phyloP scores from a whole-genome alignment of 2,329 filamentous ascomycete genomes.

The Dothistroma pini region DNA sequence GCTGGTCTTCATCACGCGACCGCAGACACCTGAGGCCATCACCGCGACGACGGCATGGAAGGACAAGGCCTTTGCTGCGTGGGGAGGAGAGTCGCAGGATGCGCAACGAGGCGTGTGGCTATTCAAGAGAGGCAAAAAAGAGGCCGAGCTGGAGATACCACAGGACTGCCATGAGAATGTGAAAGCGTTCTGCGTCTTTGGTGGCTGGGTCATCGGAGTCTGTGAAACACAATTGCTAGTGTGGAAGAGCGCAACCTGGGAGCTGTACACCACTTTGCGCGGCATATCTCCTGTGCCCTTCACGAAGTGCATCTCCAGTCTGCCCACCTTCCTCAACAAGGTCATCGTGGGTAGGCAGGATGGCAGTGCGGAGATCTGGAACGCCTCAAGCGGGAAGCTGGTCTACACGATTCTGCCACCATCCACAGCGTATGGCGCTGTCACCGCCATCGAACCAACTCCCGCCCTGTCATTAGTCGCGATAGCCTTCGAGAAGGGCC shows the following conservation, averaged over 20 bases:
- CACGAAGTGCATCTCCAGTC: conserved; percentile 74
- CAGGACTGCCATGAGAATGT: conserved; percentile 65
- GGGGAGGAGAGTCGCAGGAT: conserved; percentile 60
- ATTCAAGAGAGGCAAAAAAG: conserved; percentile 84
- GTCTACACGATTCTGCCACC: conserved; percentile 86
- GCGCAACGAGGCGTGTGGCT: conserved; percentile 73
- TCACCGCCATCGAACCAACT: conserved; percentile 82
- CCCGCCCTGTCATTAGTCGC: conserved; percentile 82
- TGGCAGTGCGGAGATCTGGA: conserved; percentile 95
- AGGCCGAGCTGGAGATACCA: conserved; percentile 69
- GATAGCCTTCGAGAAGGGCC: conserved; percentile 78
- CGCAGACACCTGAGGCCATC: conserved; percentile 80
- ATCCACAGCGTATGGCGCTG: conserved; percentile 66
- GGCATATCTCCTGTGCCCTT: conserved; percentile 60
- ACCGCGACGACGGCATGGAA: conserved; percentile 87
- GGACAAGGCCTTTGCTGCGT: conserved; percentile 82
- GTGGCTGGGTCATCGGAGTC: conserved; percentile 84
- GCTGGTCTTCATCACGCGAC: conserved; percentile 87
- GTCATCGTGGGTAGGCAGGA: conserved; percentile 84
- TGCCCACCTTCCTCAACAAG: conserved; percentile 97
- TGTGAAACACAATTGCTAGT: conserved; percentile 74
- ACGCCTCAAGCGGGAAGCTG: conserved; percentile 84
- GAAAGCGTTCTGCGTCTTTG: conserved; percentile 74
- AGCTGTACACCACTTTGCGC: conserved; percentile 83
- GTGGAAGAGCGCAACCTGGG: conserved; percentile 77